Evolutionary conservation across 345 rosid genomes (phyloP).

Genomic region (Rubroshorea leprosula): DNA sequence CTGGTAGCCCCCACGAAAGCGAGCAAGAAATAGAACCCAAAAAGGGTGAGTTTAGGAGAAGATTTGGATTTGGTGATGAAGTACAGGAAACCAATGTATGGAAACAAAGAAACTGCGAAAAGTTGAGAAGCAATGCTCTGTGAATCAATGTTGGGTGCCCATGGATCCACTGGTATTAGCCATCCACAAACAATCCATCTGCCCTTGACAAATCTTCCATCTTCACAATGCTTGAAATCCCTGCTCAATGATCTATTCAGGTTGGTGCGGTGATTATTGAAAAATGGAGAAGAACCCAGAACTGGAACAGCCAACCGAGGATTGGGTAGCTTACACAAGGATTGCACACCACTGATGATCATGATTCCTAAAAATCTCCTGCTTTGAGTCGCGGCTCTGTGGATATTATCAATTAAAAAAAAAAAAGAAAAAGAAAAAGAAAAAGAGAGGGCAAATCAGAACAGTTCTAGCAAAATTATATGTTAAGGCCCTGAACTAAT

Average conservation of each 20-base stretch:
- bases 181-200: slow-evolving; percentile 36
- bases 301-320: slow-evolving; percentile 11
- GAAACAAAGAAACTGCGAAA: slow-evolving; percentile 73
- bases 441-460: no score
- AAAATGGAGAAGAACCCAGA: slow-evolving; percentile 12
- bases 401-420: background rate
- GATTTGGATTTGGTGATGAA: slow-evolving; percentile 84
- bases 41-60: slow-evolving; percentile 77
- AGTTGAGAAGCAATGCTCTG: slow-evolving; percentile 81
- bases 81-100: slow-evolving; percentile 83
- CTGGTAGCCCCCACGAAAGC: slow-evolving; percentile 88
- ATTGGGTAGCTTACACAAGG: slow-evolving; percentile 16
- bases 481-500: no score
- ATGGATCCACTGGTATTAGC: slow-evolving; percentile 75
- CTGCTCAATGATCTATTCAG: slow-evolving; percentile 11
- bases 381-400: background rate
- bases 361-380: background rate
- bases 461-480: no score
- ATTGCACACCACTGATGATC: slow-evolving; percentile 20
- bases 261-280: slow-evolving; percentile 9
- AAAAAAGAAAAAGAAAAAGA: no score
- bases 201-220: slow-evolving; percentile 11
- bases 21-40: slow-evolving; percentile 92
- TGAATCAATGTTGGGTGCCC: slow-evolving; percentile 79
- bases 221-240: slow-evolving; percentile 13